Percentiles rank a stretch among this genome's conserved stretches.
These are phyloP conservation scores for Pisolithus albus DNA, from an alignment of 768 basidiomycete species.

Conservation along the genomic window DNA sequence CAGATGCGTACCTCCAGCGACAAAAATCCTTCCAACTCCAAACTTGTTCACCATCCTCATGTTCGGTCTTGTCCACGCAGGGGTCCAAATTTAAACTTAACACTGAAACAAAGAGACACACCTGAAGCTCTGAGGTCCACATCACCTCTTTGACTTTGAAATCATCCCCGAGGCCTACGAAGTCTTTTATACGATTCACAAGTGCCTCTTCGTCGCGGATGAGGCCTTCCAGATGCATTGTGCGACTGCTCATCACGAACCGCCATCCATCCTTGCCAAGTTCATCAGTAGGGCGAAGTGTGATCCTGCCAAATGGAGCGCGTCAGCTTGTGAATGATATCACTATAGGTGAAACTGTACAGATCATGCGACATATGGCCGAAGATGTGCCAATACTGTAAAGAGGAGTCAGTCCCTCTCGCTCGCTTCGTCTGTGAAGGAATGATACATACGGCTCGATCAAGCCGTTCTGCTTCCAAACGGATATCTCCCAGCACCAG, in stretches of 20 bases:
- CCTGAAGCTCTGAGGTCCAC: slow-evolving; percentile 23
- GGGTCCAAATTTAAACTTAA: too few relatives aligned
- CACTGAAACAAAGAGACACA: slow-evolving; percentile 4
- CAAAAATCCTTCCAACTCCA: too few relatives aligned
- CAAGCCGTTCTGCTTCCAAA: slow-evolving; percentile 22
- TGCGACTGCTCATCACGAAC: slow-evolving; percentile 3
- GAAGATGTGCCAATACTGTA: slow-evolving; percentile 20
- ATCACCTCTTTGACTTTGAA: slow-evolving; percentile 11
- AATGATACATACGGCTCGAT: slow-evolving; percentile 15
- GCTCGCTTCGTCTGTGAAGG: neutral
- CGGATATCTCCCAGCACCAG: slow-evolving; percentile 33
- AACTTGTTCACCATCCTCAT: slow-evolving; percentile 14
- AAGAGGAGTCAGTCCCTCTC: neutral
- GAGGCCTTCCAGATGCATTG: slow-evolving; percentile 11
- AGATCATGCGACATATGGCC: slow-evolving; percentile 2
- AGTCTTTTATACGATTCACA: slow-evolving; percentile 21
- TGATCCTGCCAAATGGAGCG: slow-evolving; percentile 4
- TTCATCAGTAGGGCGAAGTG: slow-evolving; percentile 11
- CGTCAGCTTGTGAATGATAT: slow-evolving; percentile 1
- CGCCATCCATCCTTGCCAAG: slow-evolving; percentile 18
- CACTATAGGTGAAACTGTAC: neutral
- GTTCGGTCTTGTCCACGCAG: neutral
- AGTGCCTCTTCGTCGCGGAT: slow-evolving; percentile 20
- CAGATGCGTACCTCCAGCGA: too few relatives aligned
- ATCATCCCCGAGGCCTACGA: slow-evolving; percentile 13